A percentile compares a stretch with the other conserved stretches of the same genome.
These are phyloP conservation scores for Trichoderma polysporum DNA, from an alignment of 2,329 filamentous ascomycete species.

Conservation along the genomic window DNA sequence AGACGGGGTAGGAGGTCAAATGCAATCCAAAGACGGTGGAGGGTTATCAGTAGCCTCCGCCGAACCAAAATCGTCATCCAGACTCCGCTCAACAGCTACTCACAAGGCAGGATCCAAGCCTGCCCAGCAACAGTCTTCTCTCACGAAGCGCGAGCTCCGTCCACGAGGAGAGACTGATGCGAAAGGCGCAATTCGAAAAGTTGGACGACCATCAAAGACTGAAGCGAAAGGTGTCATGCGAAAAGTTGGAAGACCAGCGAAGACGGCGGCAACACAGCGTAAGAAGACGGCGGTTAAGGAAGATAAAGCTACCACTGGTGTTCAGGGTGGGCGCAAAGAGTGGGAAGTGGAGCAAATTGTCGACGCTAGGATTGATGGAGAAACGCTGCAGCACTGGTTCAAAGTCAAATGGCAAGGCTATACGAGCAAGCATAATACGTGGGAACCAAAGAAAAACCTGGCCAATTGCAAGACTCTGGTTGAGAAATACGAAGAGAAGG, in stretches of 20 bases:
- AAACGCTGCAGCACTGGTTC: conserved; percentile 44
- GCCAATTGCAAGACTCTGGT: conserved; percentile 39
- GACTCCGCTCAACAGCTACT: neutral
- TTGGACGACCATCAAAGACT: neutral
- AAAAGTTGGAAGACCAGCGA: neutral
- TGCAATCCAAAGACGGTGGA: neutral
- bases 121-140: neutral
- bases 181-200: neutral
- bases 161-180: neutral
- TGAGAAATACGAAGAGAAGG: conserved; percentile 36
- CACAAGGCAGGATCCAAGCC: neutral
- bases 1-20: neutral
- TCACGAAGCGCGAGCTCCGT: neutral
- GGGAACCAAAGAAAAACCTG: conserved; percentile 52
- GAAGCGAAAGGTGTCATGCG: neutral
- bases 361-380: conserved; percentile 39
- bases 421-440: conserved; percentile 46
- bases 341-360: conserved; percentile 52
- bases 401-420: conserved; percentile 56
- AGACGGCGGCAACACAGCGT: neutral
- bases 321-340: conserved; percentile 25
- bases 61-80: neutral
- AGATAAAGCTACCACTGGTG: conserved; percentile 5
- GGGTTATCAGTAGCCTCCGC: neutral
- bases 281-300: neutral